These are phyloP conservation scores for Cornus kousa DNA, from an alignment of 148 eudicot genomes.

Conservation along the genomic window DNA sequence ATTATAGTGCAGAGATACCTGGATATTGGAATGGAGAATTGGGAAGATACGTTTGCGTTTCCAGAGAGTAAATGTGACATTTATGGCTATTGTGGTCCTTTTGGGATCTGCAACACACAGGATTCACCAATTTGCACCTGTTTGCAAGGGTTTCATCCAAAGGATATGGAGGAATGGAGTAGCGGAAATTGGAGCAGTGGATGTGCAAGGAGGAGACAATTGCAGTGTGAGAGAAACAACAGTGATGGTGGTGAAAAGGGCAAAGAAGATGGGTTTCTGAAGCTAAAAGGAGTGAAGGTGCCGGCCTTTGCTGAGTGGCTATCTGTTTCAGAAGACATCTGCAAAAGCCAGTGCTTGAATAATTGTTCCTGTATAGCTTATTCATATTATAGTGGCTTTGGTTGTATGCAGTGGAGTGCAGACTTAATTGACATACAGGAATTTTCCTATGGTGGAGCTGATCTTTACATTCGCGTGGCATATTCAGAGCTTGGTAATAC, in stretches of 20 bases:
- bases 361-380: slow-evolving; percentile 44
- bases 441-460: neutral
- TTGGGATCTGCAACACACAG: slow-evolving; percentile 30
- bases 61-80: slow-evolving; percentile 26
- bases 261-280: slow-evolving; percentile 39
- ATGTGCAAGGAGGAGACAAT: slow-evolving; percentile 24
- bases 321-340: slow-evolving; percentile 22
- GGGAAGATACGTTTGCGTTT: slow-evolving; percentile 12
- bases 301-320: neutral
- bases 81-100: slow-evolving; percentile 34
- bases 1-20: neutral
- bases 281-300: slow-evolving; percentile 13
- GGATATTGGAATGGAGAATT: slow-evolving; percentile 8
- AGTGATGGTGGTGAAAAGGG: neutral
- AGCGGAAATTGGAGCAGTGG: slow-evolving; percentile 41
- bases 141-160: slow-evolving; percentile 42
- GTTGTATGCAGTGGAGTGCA: slow-evolving; percentile 44
- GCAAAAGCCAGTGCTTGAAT: slow-evolving; percentile 23
- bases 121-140: slow-evolving; percentile 34
- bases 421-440: slow-evolving; percentile 33
- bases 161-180: slow-evolving; percentile 30
- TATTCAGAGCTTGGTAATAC: slow-evolving; percentile 22
- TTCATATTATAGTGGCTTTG: slow-evolving; percentile 28
- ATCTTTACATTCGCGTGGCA: slow-evolving; percentile 19
- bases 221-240: slow-evolving; percentile 30